These are phyloP conservation scores for Salix brachista DNA, from an alignment of 345 rosid species.

Conservation along the genomic window DNA sequence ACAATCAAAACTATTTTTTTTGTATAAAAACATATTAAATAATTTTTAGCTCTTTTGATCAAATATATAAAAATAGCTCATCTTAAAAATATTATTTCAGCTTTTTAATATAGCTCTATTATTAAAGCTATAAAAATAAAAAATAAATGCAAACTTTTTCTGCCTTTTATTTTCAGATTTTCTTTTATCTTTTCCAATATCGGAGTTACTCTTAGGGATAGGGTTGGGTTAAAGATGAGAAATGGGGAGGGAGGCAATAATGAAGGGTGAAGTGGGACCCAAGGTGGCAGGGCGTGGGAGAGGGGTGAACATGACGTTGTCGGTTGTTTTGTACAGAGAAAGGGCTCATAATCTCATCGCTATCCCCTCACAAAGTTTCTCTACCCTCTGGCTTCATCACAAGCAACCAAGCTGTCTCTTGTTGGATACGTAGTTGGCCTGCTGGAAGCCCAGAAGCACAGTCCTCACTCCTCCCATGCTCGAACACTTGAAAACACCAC, in stretches of 20 bases:
- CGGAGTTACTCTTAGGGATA: neutral
- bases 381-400: slow-evolving; percentile 63
- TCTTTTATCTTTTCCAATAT: no score
- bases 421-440: slow-evolving; percentile 55
- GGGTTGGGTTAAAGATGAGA: slow-evolving; percentile 28
- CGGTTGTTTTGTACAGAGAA: slow-evolving; percentile 59
- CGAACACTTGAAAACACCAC: neutral
- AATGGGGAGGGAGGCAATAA: slow-evolving; percentile 43
- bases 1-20: no score
- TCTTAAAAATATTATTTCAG: no score
- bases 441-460: slow-evolving; percentile 81
- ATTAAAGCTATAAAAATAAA: no score
- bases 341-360: neutral
- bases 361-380: slow-evolving; percentile 12
- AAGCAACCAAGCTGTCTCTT: slow-evolving; percentile 96
- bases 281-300: slow-evolving; percentile 86
- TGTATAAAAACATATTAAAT: no score
- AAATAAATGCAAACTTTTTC: no score
- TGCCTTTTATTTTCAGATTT: no score
- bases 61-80: no score
- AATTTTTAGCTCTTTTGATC: no score
- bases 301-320: slow-evolving; percentile 97
- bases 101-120: no score
- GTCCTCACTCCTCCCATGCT: neutral
- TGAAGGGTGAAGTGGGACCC: slow-evolving; percentile 58